Percentiles rank a stretch among this genome's conserved stretches.
These are phyloP conservation scores for Macrophomina phaseolina DNA, from an alignment of 2,329 filamentous ascomycete genomes.

Conservation along the genomic window DNA sequence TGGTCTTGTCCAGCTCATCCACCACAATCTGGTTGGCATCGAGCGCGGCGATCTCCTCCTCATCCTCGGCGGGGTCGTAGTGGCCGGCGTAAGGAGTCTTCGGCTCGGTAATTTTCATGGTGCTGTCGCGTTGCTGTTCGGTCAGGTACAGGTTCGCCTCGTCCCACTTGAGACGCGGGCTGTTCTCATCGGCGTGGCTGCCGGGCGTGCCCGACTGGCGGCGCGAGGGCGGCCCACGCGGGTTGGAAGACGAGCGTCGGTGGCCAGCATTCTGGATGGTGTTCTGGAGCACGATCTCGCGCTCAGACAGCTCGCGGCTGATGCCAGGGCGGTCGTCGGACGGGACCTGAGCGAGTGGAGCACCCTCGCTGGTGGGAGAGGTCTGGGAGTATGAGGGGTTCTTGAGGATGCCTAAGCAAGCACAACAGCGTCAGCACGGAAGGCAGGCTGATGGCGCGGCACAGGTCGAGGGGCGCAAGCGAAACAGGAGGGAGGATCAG, in stretches of 20 bases:
- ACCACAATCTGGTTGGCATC: slow-evolving; percentile 75
- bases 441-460: background rate
- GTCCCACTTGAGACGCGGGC: slow-evolving; percentile 92
- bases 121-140: slow-evolving; percentile 91
- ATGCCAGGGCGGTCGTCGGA: slow-evolving; percentile 47
- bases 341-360: slow-evolving; percentile 41
- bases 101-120: slow-evolving; percentile 99
- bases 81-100: slow-evolving; percentile 96
- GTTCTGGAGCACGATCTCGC: slow-evolving; percentile 92
- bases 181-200: slow-evolving; percentile 62
- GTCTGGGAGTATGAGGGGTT: slow-evolving; percentile 67
- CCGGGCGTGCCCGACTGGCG: slow-evolving; percentile 67
- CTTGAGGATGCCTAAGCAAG: slow-evolving; percentile 81
- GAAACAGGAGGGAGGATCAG: background rate
- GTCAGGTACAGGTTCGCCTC: slow-evolving; percentile 97
- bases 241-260: slow-evolving; percentile 77
- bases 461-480: background rate
- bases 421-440: slow-evolving; percentile 26
- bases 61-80: slow-evolving; percentile 89
- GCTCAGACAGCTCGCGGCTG: slow-evolving; percentile 67
- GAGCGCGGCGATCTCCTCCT: slow-evolving; percentile 69
- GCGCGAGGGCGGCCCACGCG: slow-evolving; percentile 71
- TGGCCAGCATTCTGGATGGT: slow-evolving; percentile 93
- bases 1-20: slow-evolving; percentile 67
- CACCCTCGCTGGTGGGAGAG: slow-evolving; percentile 51